These are phyloP conservation scores for Periconia sp. DNA, from an alignment of 2,329 filamentous ascomycete species.

Conservation along the genomic window DNA sequence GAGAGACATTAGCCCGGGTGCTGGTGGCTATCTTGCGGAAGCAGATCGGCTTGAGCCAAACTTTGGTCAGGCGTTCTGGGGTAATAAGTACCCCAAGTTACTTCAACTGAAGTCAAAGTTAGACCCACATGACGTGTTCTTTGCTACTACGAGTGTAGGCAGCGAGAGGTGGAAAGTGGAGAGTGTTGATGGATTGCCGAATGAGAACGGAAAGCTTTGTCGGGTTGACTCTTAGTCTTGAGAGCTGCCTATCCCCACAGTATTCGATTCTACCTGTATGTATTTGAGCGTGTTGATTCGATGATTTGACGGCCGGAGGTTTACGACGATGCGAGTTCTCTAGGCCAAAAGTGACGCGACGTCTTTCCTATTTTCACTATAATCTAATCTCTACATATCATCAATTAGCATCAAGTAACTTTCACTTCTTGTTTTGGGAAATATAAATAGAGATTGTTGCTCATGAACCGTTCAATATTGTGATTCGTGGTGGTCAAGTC, in stretches of 20 bases:
- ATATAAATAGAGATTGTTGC: too few relatives aligned
- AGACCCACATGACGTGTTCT: slow-evolving; percentile 45
- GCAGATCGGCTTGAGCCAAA: slow-evolving; percentile 40
- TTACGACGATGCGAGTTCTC: neutral
- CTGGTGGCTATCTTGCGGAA: slow-evolving; percentile 37
- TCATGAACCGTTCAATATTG: neutral
- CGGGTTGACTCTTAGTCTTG: slow-evolving; percentile 22
- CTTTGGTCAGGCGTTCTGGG: slow-evolving; percentile 41
- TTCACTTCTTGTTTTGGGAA: too few relatives aligned
- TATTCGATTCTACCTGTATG: neutral
- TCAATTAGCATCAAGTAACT: too few relatives aligned
- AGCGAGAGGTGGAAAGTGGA: slow-evolving; percentile 44
- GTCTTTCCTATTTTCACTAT: neutral
- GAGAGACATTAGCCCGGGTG: slow-evolving; percentile 39
- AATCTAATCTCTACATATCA: neutral
- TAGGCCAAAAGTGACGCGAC: neutral
- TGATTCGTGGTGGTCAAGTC: too few relatives aligned
- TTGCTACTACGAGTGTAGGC: slow-evolving; percentile 38
- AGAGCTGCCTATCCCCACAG: too few relatives aligned
- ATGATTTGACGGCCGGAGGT: neutral
- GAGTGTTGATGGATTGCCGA: slow-evolving; percentile 40
- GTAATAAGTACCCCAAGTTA: slow-evolving; percentile 37
- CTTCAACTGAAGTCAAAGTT: slow-evolving; percentile 37
- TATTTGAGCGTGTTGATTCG: neutral
- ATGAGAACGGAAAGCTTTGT: slow-evolving; percentile 45